phyloP scores from a whole-genome alignment of 129 eudicot species.

The Dittrichia graveolens region DNA sequence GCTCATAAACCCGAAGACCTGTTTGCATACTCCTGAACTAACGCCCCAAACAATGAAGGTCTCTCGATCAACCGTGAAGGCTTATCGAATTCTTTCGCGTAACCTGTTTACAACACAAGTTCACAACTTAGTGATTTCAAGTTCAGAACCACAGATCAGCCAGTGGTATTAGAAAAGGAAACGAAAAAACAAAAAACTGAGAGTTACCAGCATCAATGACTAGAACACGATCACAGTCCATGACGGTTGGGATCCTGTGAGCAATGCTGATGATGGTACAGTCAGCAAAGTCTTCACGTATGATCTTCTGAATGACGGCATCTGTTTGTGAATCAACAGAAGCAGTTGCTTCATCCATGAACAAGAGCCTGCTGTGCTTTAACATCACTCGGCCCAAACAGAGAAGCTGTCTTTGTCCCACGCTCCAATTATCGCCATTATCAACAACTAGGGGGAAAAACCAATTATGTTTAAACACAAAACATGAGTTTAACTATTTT shows the following conservation, averaged over 20 bases:
- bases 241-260: slow-evolving; percentile 67
- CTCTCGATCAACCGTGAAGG: slow-evolving; percentile 45
- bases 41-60: slow-evolving; percentile 43
- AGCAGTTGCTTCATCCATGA: slow-evolving; percentile 88
- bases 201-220: slow-evolving; percentile 56
- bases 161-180: neutral
- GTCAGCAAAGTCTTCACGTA: slow-evolving; percentile 50
- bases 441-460: slow-evolving; percentile 49
- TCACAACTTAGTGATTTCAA: slow-evolving; percentile 1
- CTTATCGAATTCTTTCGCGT: slow-evolving; percentile 47
- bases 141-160: neutral
- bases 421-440: slow-evolving; percentile 74
- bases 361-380: slow-evolving; percentile 54
- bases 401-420: slow-evolving; percentile 75
- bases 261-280: slow-evolving; percentile 71
- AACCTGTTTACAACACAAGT: slow-evolving; percentile 29
- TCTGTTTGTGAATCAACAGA: slow-evolving; percentile 80
- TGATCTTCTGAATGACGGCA: slow-evolving; percentile 57
- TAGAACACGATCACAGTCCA: slow-evolving; percentile 59
- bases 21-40: slow-evolving; percentile 48
- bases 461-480: neutral
- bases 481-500: neutral
- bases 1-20: slow-evolving; percentile 40
- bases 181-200: neutral
- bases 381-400: slow-evolving; percentile 71